Percentiles rank a stretch among this genome's conserved stretches.
These are phyloP conservation scores for Paraconiothyrium sp. DNA, from an alignment of 2,329 filamentous ascomycete species.

Conservation along the genomic window DNA sequence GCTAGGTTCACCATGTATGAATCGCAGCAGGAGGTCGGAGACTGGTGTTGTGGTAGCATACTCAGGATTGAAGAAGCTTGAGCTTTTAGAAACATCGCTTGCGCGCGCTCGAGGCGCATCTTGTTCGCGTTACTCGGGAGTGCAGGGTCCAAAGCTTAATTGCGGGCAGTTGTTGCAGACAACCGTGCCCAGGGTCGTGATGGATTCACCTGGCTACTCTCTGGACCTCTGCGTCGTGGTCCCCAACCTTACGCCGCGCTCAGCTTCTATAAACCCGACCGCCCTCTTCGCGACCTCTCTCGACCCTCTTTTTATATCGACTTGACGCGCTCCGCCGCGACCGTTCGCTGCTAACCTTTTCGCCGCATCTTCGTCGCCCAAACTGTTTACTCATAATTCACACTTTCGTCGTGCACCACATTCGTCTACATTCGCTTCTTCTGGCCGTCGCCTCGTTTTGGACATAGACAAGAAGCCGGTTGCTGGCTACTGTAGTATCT, in stretches of 20 bases:
- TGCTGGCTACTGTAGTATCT: not conserved
- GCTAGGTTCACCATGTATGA: too few relatives aligned
- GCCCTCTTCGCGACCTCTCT: constrained; percentile 5
- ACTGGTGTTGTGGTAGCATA: not conserved
- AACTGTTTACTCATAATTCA: not conserved
- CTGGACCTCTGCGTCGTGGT: constrained; percentile 2
- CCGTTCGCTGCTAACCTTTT: not conserved
- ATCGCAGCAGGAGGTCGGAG: too few relatives aligned
- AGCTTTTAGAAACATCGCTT: not conserved
- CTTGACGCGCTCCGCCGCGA: constrained; percentile 2
- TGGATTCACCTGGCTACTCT: constrained; percentile 22
- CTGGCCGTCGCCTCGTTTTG: constrained; percentile 9
- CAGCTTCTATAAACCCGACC: constrained; percentile 1
- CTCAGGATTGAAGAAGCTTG: not conserved
- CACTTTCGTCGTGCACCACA: not conserved
- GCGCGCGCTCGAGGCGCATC: not conserved
- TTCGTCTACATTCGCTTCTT: constrained; percentile 8
- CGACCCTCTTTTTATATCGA: not conserved
- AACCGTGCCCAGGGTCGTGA: constrained; percentile 28
- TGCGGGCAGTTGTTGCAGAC: constrained; percentile 9
- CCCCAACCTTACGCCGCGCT: constrained; percentile 11
- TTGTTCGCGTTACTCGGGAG: not conserved
- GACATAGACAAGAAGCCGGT: not conserved
- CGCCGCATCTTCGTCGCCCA: not conserved
- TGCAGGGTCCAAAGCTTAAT: constrained; percentile 6